phyloP scores from a whole-genome alignment of 2,329 filamentous ascomycete species.

The Ophiosphaerella korrae region DNA sequence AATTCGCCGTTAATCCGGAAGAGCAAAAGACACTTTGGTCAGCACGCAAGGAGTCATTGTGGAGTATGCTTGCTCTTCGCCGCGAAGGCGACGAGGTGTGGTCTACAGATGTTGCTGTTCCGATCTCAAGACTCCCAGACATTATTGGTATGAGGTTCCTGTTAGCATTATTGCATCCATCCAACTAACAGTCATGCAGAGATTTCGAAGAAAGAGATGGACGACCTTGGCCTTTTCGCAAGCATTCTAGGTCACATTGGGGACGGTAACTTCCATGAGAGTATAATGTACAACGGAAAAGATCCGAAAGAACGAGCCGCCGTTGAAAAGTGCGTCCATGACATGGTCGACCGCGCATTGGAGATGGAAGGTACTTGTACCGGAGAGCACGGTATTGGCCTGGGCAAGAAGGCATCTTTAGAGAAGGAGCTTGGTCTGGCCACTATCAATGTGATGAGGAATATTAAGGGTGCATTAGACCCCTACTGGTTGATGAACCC shows the following conservation, averaged over 20 bases:
- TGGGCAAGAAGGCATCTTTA: slow-evolving; percentile 83
- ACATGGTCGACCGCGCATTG: slow-evolving; percentile 88
- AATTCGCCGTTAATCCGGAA: slow-evolving; percentile 59
- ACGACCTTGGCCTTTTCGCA: slow-evolving; percentile 82
- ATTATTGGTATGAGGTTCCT: slow-evolving; percentile 57
- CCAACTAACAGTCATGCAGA: slow-evolving; percentile 56
- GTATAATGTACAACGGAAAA: slow-evolving; percentile 81
- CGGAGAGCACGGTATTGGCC: slow-evolving; percentile 83
- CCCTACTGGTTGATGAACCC: slow-evolving; percentile 90
- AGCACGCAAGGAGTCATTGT: slow-evolving; percentile 64
- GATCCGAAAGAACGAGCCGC: slow-evolving; percentile 72
- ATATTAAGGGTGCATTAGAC: slow-evolving; percentile 81
- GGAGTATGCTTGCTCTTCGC: slow-evolving; percentile 64
- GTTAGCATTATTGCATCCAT: background rate
- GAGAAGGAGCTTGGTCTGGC: slow-evolving; percentile 79
- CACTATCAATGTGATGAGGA: slow-evolving; percentile 82
- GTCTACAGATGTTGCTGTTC: slow-evolving; percentile 67
- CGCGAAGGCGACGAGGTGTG: slow-evolving; percentile 63
- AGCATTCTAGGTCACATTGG: slow-evolving; percentile 89
- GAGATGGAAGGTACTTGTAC: slow-evolving; percentile 96
- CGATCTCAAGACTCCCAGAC: slow-evolving; percentile 64
- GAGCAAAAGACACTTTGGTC: slow-evolving; percentile 65
- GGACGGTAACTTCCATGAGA: slow-evolving; percentile 93
- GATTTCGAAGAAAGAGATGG: slow-evolving; percentile 86
- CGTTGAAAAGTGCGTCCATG: slow-evolving; percentile 80